A percentile compares a stretch with the other conserved stretches of the same genome.
Evolutionary conservation across 352 stramenopile genomes (phyloP).

Genomic region (Globisporangium acanthophoron): DNA sequence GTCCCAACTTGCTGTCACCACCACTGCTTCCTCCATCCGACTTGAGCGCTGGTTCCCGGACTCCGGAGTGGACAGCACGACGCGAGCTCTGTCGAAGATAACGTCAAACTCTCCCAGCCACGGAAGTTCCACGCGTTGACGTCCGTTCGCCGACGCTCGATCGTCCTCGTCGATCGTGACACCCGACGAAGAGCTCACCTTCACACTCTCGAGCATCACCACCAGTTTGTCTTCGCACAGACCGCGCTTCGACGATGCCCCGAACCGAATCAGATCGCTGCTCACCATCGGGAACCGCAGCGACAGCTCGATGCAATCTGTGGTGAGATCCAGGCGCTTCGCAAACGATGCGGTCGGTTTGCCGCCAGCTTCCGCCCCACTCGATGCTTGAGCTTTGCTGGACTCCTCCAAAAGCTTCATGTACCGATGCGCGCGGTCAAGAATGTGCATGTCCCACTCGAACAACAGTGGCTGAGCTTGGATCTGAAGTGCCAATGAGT

Average conservation of each 20-base stretch:
- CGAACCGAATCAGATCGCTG: slow-evolving; percentile 81
- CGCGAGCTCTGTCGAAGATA: slow-evolving; percentile 45
- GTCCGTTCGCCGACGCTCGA: not conserved
- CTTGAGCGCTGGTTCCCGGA: slow-evolving; percentile 47
- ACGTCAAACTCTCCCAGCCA: slow-evolving; percentile 70
- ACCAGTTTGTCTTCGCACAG: slow-evolving; percentile 80
- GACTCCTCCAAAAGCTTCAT: slow-evolving; percentile 71
- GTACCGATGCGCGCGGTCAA: slow-evolving; percentile 69
- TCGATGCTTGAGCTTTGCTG: slow-evolving; percentile 13
- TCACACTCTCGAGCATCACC: slow-evolving; percentile 60
- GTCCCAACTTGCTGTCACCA: slow-evolving; percentile 36
- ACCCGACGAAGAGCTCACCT: slow-evolving; percentile 24
- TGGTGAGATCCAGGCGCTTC: slow-evolving; percentile 65
- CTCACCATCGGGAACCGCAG: slow-evolving; percentile 82
- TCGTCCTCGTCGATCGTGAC: slow-evolving; percentile 9
- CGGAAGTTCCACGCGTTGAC: slow-evolving; percentile 22
- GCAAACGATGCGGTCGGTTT: slow-evolving; percentile 18
- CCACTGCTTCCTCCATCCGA: slow-evolving; percentile 32
- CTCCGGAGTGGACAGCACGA: slow-evolving; percentile 43
- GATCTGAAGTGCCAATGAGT: slow-evolving; percentile 53
- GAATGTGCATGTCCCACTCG: slow-evolving; percentile 86
- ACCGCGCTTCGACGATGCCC: slow-evolving; percentile 65
- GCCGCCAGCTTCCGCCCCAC: not conserved
- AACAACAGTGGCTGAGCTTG: slow-evolving; percentile 71
- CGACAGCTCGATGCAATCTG: slow-evolving; percentile 65